Conservation (phyloP, 345 rosid genomes). For the Syzygium grande region DNA sequence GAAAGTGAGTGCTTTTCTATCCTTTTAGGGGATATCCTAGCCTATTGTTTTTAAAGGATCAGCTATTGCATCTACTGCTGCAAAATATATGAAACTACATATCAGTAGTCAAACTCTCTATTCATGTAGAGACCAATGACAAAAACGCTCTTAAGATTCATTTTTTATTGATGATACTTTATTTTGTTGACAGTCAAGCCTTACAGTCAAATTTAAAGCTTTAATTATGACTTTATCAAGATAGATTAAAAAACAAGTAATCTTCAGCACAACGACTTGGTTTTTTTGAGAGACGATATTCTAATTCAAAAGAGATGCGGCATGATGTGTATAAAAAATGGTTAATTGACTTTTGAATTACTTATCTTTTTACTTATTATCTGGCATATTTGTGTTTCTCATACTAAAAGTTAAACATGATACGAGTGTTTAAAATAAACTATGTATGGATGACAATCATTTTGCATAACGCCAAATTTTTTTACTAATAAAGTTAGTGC, state of each 20-base stretch:
- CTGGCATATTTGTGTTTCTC: background rate
- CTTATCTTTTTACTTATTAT: background rate
- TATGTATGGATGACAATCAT: background rate
- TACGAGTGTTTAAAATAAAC: background rate
- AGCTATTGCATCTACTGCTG: background rate
- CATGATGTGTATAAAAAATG: background rate
- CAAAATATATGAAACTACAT: background rate
- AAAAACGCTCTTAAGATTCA: background rate
- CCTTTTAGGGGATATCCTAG: background rate
- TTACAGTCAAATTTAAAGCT: background rate
- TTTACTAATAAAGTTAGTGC: background rate
- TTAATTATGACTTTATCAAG: background rate
- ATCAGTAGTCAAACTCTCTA: background rate
- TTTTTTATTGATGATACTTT: background rate
- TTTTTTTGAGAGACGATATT: background rate
- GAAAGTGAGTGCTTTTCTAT: conserved; percentile 51
- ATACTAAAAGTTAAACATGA: background rate
- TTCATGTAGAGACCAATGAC: background rate
- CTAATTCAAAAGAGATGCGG: background rate
- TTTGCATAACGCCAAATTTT: background rate
- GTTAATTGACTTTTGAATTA: background rate
- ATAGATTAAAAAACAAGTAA: background rate
- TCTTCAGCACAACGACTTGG: background rate
- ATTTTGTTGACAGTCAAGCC: background rate
- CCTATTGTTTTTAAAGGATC: background rate